A percentile compares a stretch with the other conserved stretches of the same genome.
These are phyloP conservation scores for Apiospora kogelbergensis DNA, from an alignment of 2,329 filamentous ascomycete genomes.

Conservation along the genomic window DNA sequence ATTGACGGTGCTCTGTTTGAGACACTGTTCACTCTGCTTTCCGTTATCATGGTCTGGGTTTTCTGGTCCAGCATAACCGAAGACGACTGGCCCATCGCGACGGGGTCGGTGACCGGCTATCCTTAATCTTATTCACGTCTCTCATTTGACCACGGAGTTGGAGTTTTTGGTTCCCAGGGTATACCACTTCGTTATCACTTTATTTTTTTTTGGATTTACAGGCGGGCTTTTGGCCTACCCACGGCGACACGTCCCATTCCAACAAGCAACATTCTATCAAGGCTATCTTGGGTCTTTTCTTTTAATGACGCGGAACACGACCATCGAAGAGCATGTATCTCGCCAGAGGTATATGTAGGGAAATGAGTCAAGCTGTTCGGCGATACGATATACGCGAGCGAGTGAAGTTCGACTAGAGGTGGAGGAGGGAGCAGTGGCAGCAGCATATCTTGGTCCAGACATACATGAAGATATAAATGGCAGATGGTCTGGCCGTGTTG, in stretches of 20 bases:
- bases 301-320: slow-evolving; percentile 1
- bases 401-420: slow-evolving; percentile 15
- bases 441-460: slow-evolving; percentile 20
- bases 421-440: neutral
- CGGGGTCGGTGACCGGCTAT: slow-evolving; percentile 38
- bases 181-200: slow-evolving; percentile 27
- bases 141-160: slow-evolving; percentile 29
- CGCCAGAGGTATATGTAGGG: neutral
- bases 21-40: slow-evolving; percentile 84
- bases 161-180: slow-evolving; percentile 30
- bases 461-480: slow-evolving; percentile 11
- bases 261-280: neutral
- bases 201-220: slow-evolving; percentile 22
- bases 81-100: slow-evolving; percentile 84
- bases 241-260: neutral
- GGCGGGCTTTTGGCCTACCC: slow-evolving; percentile 13
- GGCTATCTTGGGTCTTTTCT: neutral
- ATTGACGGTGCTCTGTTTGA: slow-evolving; percentile 94
- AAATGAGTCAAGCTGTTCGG: neutral
- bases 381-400: slow-evolving; percentile 21
- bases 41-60: slow-evolving; percentile 82
- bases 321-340: neutral
- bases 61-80: slow-evolving; percentile 99
- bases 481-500: neutral
- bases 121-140: slow-evolving; percentile 26